phyloP scores from a whole-genome alignment of 768 basidiomycete species.

The Lepiota subincarnata region DNA sequence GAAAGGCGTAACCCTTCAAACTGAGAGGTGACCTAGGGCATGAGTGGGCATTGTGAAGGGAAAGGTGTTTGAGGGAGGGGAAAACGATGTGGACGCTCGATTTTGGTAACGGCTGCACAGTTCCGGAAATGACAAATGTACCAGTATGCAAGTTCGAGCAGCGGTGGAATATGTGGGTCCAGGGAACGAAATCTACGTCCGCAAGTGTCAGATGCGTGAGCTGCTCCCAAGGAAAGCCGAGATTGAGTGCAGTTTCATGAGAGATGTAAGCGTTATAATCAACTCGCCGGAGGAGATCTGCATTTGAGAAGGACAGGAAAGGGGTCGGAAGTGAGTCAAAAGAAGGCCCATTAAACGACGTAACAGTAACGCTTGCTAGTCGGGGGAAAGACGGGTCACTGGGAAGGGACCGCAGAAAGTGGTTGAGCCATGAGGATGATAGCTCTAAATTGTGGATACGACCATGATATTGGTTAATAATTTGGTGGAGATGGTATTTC shows the following conservation, averaged over 20 bases:
- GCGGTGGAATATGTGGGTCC: background rate
- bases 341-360: background rate
- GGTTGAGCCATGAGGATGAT: slow-evolving; percentile 2
- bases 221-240: background rate
- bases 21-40: slow-evolving; percentile 1
- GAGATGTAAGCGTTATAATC: slow-evolving; percentile 2
- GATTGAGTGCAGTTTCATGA: background rate
- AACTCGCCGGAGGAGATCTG: background rate
- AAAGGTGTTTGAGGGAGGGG: background rate
- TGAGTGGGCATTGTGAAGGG: slow-evolving; percentile 3
- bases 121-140: slow-evolving; percentile 5
- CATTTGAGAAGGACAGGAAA: background rate
- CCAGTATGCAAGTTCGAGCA: slow-evolving; percentile 2
- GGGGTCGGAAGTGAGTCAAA: slow-evolving; percentile 5
- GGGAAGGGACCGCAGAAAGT: background rate
- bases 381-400: background rate
- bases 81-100: background rate
- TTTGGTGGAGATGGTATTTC: background rate
- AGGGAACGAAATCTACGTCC: slow-evolving; percentile 1
- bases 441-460: background rate
- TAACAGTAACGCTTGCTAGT: background rate
- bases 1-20: slow-evolving; percentile 2
- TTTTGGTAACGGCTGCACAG: background rate
- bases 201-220: slow-evolving; percentile 7
- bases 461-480: background rate